These are phyloP conservation scores for Podaxis carcinomalis DNA, from an alignment of 768 basidiomycete species.

Conservation along the genomic window DNA sequence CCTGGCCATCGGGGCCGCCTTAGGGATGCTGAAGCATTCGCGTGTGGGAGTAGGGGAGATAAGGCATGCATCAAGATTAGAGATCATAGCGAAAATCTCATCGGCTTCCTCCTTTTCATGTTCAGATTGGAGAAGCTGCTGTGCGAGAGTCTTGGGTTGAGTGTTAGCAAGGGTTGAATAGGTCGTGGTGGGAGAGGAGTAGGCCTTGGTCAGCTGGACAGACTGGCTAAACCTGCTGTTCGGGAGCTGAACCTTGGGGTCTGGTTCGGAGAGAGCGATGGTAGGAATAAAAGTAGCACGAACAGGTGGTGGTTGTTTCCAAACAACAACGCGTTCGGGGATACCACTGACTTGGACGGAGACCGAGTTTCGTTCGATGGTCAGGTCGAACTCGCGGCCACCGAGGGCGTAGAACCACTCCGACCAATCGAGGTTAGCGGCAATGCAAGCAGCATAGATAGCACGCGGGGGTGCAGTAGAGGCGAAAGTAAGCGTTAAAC, in stretches of 20 bases:
- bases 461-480: slow-evolving; percentile 28
- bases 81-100: slow-evolving; percentile 33
- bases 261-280: slow-evolving; percentile 13
- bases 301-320: slow-evolving; percentile 26
- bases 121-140: slow-evolving; percentile 28
- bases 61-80: slow-evolving; percentile 20
- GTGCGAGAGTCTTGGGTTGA: slow-evolving; percentile 27
- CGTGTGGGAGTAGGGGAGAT: slow-evolving; percentile 32
- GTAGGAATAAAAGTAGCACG: slow-evolving; percentile 16
- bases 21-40: slow-evolving; percentile 20
- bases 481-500: slow-evolving; percentile 24
- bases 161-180: slow-evolving; percentile 18
- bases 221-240: slow-evolving; percentile 25
- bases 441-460: slow-evolving; percentile 31
- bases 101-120: slow-evolving; percentile 27
- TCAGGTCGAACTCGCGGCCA: slow-evolving; percentile 28
- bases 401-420: slow-evolving; percentile 34
- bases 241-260: slow-evolving; percentile 19
- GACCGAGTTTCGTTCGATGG: slow-evolving; percentile 25
- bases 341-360: slow-evolving; percentile 24
- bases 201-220: slow-evolving; percentile 10
- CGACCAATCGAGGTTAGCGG: slow-evolving; percentile 27
- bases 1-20: slow-evolving; percentile 2
- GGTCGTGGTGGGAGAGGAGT: slow-evolving; percentile 17
- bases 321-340: slow-evolving; percentile 13